These are phyloP conservation scores for Ustilago sp. DNA, from an alignment of 1,284 basidiomycete species.

Conservation along the genomic window DNA sequence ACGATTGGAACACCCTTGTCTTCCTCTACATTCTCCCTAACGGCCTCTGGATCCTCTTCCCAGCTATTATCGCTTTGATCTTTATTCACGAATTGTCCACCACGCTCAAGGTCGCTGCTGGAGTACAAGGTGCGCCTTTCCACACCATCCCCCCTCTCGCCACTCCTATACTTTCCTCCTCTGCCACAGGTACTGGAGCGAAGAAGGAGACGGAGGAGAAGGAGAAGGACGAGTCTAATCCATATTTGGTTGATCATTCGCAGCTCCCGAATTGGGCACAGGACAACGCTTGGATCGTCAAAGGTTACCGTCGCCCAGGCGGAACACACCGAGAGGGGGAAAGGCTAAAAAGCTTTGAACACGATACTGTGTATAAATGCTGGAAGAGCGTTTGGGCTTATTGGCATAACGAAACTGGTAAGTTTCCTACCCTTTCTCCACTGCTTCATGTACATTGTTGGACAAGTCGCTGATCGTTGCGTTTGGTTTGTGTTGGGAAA, in stretches of 20 bases:
- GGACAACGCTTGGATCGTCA: slow-evolving; percentile 64
- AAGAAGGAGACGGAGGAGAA: not conserved
- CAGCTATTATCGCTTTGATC: slow-evolving; percentile 74
- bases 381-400: slow-evolving; percentile 67
- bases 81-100: slow-evolving; percentile 40
- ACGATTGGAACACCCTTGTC: slow-evolving; percentile 74
- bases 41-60: slow-evolving; percentile 80
- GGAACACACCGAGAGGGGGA: slow-evolving; percentile 30
- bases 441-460: not conserved
- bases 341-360: slow-evolving; percentile 53
- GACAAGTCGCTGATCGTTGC: not conserved
- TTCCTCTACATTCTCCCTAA: slow-evolving; percentile 82
- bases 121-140: slow-evolving; percentile 44
- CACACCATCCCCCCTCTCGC: not conserved
- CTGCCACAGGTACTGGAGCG: not conserved
- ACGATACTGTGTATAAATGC: slow-evolving; percentile 62
- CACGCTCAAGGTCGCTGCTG: slow-evolving; percentile 49
- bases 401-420: slow-evolving; percentile 68
- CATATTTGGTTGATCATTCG: slow-evolving; percentile 57
- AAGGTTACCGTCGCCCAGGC: slow-evolving; percentile 66
- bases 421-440: slow-evolving; percentile 4
- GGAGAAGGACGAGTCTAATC: slow-evolving; percentile 26
- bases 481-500: not conserved
- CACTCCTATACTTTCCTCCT: not conserved
- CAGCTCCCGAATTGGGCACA: slow-evolving; percentile 62